phyloP scores from a whole-genome alignment of 768 basidiomycete species.

The Panaeolus cyanescens region DNA sequence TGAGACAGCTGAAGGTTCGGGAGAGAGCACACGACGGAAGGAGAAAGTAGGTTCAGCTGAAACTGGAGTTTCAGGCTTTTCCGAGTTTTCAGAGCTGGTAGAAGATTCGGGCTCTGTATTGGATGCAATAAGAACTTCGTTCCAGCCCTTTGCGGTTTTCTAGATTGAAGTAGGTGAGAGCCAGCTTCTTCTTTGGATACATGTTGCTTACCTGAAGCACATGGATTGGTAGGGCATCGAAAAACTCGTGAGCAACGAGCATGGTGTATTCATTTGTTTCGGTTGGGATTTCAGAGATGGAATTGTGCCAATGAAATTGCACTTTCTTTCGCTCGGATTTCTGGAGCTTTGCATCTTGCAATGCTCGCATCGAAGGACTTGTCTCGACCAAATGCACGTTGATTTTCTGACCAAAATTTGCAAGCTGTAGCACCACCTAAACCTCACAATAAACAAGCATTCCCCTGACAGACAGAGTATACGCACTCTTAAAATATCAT shows the following conservation, averaged over 20 bases:
- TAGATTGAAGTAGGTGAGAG: constrained; percentile 24
- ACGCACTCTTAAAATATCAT: constrained; percentile 82
- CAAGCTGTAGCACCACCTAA: constrained; percentile 31
- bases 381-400: constrained; percentile 83
- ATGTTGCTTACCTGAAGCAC: constrained; percentile 67
- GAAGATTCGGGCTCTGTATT: constrained; percentile 5
- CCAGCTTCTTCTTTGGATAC: background rate
- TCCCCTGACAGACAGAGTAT: background rate
- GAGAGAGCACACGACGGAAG: constrained; percentile 69
- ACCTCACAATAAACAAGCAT: background rate
- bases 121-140: constrained; percentile 77
- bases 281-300: constrained; percentile 64
- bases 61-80: constrained; percentile 9
- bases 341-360: constrained; percentile 60
- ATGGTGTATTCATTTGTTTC: constrained; percentile 67
- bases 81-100: background rate
- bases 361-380: constrained; percentile 61
- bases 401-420: constrained; percentile 34
- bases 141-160: constrained; percentile 82
- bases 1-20: constrained; percentile 48
- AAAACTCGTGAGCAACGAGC: constrained; percentile 95
- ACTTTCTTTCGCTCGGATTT: constrained; percentile 32
- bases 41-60: constrained; percentile 23
- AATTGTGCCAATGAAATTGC: constrained; percentile 69
- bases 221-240: constrained; percentile 94